phyloP scores from a whole-genome alignment of 2,329 filamentous ascomycete species.

The Pezicula radicicola region DNA sequence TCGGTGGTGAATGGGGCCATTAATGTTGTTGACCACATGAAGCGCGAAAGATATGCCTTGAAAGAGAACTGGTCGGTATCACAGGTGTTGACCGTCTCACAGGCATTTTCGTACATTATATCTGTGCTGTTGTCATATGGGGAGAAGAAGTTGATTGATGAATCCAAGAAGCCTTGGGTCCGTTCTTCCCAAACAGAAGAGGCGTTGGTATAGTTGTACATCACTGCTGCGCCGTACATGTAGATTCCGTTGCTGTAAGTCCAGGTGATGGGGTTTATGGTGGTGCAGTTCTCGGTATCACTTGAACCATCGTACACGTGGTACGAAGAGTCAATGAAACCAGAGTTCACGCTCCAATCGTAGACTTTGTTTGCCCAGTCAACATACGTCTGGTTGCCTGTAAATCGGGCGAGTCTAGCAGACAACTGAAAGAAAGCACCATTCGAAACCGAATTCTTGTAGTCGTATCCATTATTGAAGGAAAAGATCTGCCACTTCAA shows the following conservation, averaged over 20 bases:
- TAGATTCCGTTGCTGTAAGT: constrained; percentile 65
- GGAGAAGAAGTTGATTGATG: constrained; percentile 50
- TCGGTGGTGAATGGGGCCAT: constrained; percentile 52
- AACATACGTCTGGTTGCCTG: constrained; percentile 61
- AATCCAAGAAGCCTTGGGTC: constrained; percentile 48
- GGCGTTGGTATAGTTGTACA: constrained; percentile 57
- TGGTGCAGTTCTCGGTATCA: constrained; percentile 46
- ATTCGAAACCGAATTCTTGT: constrained; percentile 82
- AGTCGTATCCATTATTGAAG: constrained; percentile 73
- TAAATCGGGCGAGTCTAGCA: constrained; percentile 69
- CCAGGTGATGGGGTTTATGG: constrained; percentile 54
- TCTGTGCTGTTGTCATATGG: constrained; percentile 49
- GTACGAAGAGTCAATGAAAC: constrained; percentile 53
- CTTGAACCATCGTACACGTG: constrained; percentile 63
- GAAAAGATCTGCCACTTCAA: constrained; percentile 79
- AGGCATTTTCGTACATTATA: constrained; percentile 65
- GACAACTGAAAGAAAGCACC: constrained; percentile 81
- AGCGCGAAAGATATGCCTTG: constrained; percentile 66
- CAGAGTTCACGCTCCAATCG: constrained; percentile 58
- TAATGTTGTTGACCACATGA: constrained; percentile 56
- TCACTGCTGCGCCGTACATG: constrained; percentile 60
- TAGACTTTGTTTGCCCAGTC: constrained; percentile 67
- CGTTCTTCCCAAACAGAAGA: constrained; percentile 52
- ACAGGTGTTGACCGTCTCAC: constrained; percentile 55
- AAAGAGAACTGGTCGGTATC: constrained; percentile 63